Evolutionary conservation across 1,284 basidiomycete species (phyloP).

Genomic region (Termitomyces sp.): DNA sequence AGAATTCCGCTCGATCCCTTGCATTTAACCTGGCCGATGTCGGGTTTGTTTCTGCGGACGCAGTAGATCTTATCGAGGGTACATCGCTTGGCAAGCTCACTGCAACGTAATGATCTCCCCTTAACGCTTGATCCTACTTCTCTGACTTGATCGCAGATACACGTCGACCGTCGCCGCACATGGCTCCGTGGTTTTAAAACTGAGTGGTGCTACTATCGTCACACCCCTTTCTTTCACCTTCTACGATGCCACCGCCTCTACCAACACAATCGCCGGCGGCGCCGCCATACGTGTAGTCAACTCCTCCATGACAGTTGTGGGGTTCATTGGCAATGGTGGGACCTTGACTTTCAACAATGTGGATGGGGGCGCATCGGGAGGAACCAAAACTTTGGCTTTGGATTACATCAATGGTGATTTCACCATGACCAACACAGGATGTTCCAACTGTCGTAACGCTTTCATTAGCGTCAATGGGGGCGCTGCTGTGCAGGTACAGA

Average conservation of each 20-base stretch:
- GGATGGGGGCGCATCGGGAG: conserved; percentile 36
- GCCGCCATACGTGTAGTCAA: conserved; percentile 35
- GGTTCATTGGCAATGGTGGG: conserved; percentile 39
- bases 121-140: conserved; percentile 5
- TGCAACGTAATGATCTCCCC: conserved; percentile 25
- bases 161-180: conserved; percentile 35
- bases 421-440: conserved; percentile 36
- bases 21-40: conserved; percentile 38
- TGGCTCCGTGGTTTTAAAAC: conserved; percentile 36
- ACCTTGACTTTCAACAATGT: conserved; percentile 37
- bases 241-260: conserved; percentile 33
- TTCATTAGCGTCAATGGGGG: conserved; percentile 43
- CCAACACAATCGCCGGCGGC: conserved; percentile 34
- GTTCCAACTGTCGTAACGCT: conserved; percentile 44
- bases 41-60: conserved; percentile 35
- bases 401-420: conserved; percentile 46
- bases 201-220: conserved; percentile 25
- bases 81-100: conserved; percentile 32
- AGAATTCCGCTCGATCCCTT: conserved; percentile 31
- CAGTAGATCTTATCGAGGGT: conserved; percentile 35
- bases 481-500: conserved; percentile 35
- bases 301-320: conserved; percentile 34
- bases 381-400: conserved; percentile 38
- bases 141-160: conserved; percentile 23
- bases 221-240: conserved; percentile 32